A percentile compares a stretch with the other conserved stretches of the same genome.
These are phyloP conservation scores for Amanita rubescens DNA, from an alignment of 768 basidiomycete species.

Conservation along the genomic window DNA sequence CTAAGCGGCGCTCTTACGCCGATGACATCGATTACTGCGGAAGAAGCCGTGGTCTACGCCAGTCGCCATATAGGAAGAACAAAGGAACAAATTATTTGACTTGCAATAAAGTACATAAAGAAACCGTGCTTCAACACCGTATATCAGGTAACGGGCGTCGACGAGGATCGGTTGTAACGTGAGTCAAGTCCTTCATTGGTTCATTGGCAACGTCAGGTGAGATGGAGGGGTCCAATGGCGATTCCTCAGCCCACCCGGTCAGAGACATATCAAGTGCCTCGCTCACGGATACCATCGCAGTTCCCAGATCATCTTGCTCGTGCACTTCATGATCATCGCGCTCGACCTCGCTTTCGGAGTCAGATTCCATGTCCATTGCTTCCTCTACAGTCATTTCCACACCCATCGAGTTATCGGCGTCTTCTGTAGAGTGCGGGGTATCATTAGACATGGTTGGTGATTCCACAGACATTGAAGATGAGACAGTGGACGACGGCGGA, in stretches of 20 bases:
- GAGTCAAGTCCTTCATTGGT: constrained; percentile 2
- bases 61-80: no score
- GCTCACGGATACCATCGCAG: neutral
- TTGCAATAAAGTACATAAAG: neutral
- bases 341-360: constrained; percentile 3
- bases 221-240: neutral
- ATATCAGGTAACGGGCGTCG: neutral
- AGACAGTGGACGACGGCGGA: constrained; percentile 16
- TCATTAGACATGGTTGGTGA: constrained; percentile 34
- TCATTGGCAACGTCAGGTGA: constrained; percentile 7
- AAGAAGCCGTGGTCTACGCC: no score
- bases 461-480: constrained; percentile 15
- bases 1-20: no score
- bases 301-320: neutral
- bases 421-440: constrained; percentile 35
- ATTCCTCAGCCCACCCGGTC: neutral
- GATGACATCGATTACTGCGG: no score
- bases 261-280: neutral
- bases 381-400: constrained; percentile 21
- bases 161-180: constrained; percentile 5
- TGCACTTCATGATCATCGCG: neutral
- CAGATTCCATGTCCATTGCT: constrained; percentile 8
- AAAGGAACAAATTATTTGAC: neutral
- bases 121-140: neutral
- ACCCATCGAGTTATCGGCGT: constrained; percentile 28